A percentile compares a stretch with the other conserved stretches of the same genome.
Conservation (phyloP, 2,329 filamentous ascomycete species). For the Neocatenulostroma microsporum region DNA sequence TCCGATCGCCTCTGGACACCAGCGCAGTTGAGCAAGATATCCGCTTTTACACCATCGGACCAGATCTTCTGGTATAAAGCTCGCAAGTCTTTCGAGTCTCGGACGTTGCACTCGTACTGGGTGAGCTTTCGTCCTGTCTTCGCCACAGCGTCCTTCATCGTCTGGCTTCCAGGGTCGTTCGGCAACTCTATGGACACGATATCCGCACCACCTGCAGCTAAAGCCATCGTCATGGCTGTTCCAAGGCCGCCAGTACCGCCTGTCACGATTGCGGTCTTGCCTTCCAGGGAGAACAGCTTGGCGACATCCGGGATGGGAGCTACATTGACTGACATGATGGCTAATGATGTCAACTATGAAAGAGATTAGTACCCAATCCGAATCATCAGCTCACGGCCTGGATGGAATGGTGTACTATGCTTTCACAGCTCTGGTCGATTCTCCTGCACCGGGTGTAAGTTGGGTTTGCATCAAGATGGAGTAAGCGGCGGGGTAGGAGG, state of each 20-base stretch:
- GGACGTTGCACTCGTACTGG: slow-evolving; percentile 15
- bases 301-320: too few species aligned
- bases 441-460: too few species aligned
- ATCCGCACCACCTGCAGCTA: slow-evolving; percentile 16
- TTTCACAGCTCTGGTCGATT: too few species aligned
- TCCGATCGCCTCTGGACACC: slow-evolving; percentile 23
- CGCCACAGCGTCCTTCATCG: slow-evolving; percentile 6
- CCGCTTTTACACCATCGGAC: slow-evolving; percentile 17
- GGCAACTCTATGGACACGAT: slow-evolving; percentile 26
- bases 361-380: too few species aligned
- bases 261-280: slow-evolving; percentile 18
- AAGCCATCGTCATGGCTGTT: slow-evolving; percentile 29
- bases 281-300: slow-evolving; percentile 14
- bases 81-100: slow-evolving; percentile 10
- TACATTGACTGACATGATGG: too few species aligned
- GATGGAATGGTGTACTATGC: too few species aligned
- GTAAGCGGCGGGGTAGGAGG: too few species aligned
- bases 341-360: too few species aligned
- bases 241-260: slow-evolving; percentile 17
- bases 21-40: slow-evolving; percentile 25
- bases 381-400: too few species aligned
- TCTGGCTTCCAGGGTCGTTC: slow-evolving; percentile 10
- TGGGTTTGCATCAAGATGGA: too few species aligned
- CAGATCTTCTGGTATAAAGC: slow-evolving; percentile 15
- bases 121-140: slow-evolving; percentile 9